Evolutionary conservation across 495 filamentous ascomycete genomes (phyloP).

Genomic region (Darksidea phi): DNA sequence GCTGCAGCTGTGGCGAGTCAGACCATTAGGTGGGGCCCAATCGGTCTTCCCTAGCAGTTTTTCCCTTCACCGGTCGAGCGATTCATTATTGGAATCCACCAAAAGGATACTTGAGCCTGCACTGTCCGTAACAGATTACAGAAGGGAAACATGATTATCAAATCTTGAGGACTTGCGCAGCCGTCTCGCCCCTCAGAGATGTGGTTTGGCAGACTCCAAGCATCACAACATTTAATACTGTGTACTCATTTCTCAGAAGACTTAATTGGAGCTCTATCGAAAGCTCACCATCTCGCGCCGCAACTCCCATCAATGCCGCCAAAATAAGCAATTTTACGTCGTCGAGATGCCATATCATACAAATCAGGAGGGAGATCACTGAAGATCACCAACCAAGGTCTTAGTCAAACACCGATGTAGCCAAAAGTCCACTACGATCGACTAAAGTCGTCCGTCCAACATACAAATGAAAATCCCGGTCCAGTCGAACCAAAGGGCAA

Average conservation of each 20-base stretch:
- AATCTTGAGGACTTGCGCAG: too few species aligned
- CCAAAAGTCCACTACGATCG: too few species aligned
- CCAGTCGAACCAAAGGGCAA: neutral
- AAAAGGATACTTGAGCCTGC: neutral
- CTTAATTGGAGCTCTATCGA: neutral
- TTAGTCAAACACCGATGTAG: too few species aligned
- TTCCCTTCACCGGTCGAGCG: neutral
- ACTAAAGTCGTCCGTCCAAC: too few species aligned
- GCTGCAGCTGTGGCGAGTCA: neutral
- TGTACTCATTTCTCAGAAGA: neutral
- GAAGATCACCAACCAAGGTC: too few species aligned
- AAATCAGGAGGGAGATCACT: neutral
- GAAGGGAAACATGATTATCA: too few species aligned
- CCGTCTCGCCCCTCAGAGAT: too few species aligned
- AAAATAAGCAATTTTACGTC: slow-evolving; percentile 11
- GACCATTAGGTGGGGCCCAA: neutral
- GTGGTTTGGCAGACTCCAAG: too few species aligned
- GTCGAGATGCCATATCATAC: slow-evolving; percentile 12
- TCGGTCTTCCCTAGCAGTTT: neutral
- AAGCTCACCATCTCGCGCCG: neutral
- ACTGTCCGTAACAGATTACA: too few species aligned
- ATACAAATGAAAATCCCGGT: too few species aligned
- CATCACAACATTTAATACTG: too few species aligned
- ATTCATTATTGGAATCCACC: neutral
- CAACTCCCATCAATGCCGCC: slow-evolving; percentile 15